Percentiles rank a stretch among this genome's conserved stretches.
phyloP scores from a whole-genome alignment of 805 yeast species.

The Yamadazyma phyllophila region DNA sequence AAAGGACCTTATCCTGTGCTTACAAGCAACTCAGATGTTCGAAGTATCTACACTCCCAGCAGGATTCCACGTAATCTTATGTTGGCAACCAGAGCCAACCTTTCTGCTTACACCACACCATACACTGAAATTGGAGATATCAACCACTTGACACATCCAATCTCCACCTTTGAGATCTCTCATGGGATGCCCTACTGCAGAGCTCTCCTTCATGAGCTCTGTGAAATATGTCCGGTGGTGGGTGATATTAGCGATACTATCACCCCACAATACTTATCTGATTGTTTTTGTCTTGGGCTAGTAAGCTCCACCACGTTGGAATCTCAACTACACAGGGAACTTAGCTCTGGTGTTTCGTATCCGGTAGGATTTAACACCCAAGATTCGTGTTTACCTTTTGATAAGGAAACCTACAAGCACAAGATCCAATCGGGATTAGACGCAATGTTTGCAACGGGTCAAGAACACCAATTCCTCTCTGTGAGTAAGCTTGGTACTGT shows the following conservation, averaged over 20 bases:
- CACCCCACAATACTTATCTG: conserved; percentile 51
- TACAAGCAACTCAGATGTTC: conserved; percentile 4
- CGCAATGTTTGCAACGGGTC: conserved; percentile 43
- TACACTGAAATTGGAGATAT: background rate
- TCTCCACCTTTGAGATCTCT: conserved; percentile 30
- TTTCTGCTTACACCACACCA: conserved; percentile 24
- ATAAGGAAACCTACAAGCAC: conserved; percentile 25
- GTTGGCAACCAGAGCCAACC: conserved; percentile 37
- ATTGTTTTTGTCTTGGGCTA: conserved; percentile 44
- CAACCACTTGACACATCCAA: background rate
- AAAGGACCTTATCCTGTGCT: conserved; percentile 9
- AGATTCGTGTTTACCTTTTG: conserved; percentile 17
- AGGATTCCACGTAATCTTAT: conserved; percentile 17
- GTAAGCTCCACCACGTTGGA: conserved; percentile 44
- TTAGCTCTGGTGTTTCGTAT: conserved; percentile 49
- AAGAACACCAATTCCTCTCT: conserved; percentile 47
- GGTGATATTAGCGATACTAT: conserved; percentile 48
- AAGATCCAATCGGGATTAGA: conserved; percentile 40
- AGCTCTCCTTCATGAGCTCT: conserved; percentile 37
- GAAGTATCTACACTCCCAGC: conserved; percentile 6
- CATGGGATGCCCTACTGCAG: conserved; percentile 43
- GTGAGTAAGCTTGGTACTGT: conserved; percentile 48
- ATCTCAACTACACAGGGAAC: conserved; percentile 50
- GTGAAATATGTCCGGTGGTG: conserved; percentile 43
- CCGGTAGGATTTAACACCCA: conserved; percentile 46